Conservation (phyloP, 805 yeast genomes). For the Saccharomyces mikatae region DNA sequence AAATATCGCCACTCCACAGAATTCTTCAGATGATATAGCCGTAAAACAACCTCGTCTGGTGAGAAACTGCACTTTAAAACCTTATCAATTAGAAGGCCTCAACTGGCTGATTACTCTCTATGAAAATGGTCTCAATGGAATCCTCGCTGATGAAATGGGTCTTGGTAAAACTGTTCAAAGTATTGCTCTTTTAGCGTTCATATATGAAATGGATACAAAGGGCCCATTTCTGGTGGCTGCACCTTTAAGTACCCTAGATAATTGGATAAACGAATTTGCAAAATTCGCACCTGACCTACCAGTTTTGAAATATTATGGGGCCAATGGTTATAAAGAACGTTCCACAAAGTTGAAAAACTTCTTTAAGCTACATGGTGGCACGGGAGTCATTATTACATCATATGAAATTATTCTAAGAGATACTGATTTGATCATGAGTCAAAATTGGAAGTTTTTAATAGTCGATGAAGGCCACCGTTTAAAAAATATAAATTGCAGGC, state of each 20-base stretch:
- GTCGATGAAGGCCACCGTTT: constrained; percentile 95
- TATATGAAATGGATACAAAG: constrained; percentile 66
- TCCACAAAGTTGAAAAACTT: constrained; percentile 31
- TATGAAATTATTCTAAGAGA: constrained; percentile 77
- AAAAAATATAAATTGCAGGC: constrained; percentile 72
- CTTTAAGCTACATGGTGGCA: constrained; percentile 31
- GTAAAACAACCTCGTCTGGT: constrained; percentile 48
- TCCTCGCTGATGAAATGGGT: constrained; percentile 97
- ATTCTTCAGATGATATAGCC: constrained; percentile 10
- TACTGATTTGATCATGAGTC: constrained; percentile 41
- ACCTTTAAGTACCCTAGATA: constrained; percentile 76
- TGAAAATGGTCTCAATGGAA: constrained; percentile 92
- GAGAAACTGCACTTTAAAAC: constrained; percentile 57
- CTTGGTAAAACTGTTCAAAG: constrained; percentile 90
- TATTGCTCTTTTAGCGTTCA: constrained; percentile 65
- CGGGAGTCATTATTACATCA: constrained; percentile 63
- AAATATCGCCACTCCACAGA: constrained; percentile 1
- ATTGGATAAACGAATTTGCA: constrained; percentile 71
- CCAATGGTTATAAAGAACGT: constrained; percentile 38
- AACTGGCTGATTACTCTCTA: constrained; percentile 85
- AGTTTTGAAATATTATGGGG: constrained; percentile 57
- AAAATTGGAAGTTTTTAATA: constrained; percentile 72
- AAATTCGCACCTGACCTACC: constrained; percentile 66
- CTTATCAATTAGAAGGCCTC: constrained; percentile 82
- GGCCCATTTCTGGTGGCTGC: constrained; percentile 78